Evolutionary conservation across 2,329 filamentous ascomycete species (phyloP).

Genomic region (Fusarium sterilihyphosum): DNA sequence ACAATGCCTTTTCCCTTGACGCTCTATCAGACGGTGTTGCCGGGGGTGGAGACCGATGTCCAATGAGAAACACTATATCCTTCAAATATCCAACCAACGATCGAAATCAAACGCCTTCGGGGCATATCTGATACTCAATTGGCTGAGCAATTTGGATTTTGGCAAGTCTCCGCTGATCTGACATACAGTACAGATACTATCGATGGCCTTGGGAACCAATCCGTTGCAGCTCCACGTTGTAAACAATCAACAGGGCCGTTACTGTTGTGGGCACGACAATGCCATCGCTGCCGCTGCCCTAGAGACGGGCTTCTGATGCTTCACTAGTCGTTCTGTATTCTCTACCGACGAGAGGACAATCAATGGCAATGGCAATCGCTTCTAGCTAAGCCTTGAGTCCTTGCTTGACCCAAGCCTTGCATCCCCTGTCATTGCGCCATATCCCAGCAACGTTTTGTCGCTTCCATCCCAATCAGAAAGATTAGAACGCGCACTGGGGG

Average conservation of each 20-base stretch:
- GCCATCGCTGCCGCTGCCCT: slow-evolving; percentile 9
- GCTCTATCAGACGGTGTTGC: slow-evolving; percentile 27
- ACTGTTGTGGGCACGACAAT: neutral
- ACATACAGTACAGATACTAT: slow-evolving; percentile 18
- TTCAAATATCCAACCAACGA: slow-evolving; percentile 24
- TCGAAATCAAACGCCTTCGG: slow-evolving; percentile 11
- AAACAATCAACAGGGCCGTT: slow-evolving; percentile 19
- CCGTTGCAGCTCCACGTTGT: slow-evolving; percentile 13
- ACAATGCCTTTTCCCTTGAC: slow-evolving; percentile 6
- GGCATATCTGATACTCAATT: slow-evolving; percentile 9
- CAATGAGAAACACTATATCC: slow-evolving; percentile 11
- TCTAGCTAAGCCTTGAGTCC: slow-evolving; percentile 20
- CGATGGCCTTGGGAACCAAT: slow-evolving; percentile 7
- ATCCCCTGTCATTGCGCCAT: slow-evolving; percentile 42
- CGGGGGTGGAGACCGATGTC: neutral
- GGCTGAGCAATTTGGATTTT: slow-evolving; percentile 4
- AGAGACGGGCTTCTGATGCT: slow-evolving; percentile 2
- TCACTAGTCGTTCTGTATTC: slow-evolving; percentile 12
- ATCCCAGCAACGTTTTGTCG: slow-evolving; percentile 28
- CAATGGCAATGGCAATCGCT: slow-evolving; percentile 19
- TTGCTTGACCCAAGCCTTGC: slow-evolving; percentile 38
- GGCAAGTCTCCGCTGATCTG: slow-evolving; percentile 31
- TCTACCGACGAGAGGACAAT: slow-evolving; percentile 12
- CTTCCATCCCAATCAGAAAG: slow-evolving; percentile 32
- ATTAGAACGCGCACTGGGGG: slow-evolving; percentile 17